Base-by-base conservation (phyloP, 1,284 basidiomycete species). In the Gomphus sp. region DNA sequence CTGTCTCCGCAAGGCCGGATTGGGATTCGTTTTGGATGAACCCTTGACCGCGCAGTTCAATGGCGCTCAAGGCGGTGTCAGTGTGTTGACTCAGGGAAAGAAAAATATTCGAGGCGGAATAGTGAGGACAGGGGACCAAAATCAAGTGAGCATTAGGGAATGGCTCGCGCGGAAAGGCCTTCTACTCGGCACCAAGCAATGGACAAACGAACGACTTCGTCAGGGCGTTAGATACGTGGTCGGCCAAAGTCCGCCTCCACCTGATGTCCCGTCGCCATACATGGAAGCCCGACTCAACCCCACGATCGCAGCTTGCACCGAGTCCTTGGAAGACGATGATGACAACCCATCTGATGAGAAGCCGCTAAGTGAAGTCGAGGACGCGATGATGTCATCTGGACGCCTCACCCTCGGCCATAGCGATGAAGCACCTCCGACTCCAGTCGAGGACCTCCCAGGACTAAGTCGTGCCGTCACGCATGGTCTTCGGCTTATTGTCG, bases 1-100 rank as follows among this genome's bases (percentile, higher is more conserved):
- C 10, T 59, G 58, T 55, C 51, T 59, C 4, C 51, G 58, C 2
- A 48, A 54, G 14, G 52, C 41, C 7, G 58, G 58, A n/a, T 50
- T 55, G 10, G 52, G 58, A 16, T 54, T 55, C 36, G 55, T 59
- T 34, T 25, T 53, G 41, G 58, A 59, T 28, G 51, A 28, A 9
- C n/a, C 47, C 22, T 25, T 58, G 31, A 31, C 33, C 25, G 41
- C 31, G 39, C 34, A 53, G 18, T 41, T 53, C 16, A 37, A 36
- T 53, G 52, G 52, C n/a, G n/a, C n/a, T 22, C 56, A 34, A 37
- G 37, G 31, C 18, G 34, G 31, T 28, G 22, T 52, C 12, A 58
- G 57, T 48, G 43, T 7, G 1, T 16, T 11, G 7, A 14, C 14
- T 12, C 14, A 31, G 22, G 1, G 12, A 36, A 37, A 37, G 31